phyloP scores from a whole-genome alignment of 2,329 filamentous ascomycete genomes.

The Trichoderma polysporum region DNA sequence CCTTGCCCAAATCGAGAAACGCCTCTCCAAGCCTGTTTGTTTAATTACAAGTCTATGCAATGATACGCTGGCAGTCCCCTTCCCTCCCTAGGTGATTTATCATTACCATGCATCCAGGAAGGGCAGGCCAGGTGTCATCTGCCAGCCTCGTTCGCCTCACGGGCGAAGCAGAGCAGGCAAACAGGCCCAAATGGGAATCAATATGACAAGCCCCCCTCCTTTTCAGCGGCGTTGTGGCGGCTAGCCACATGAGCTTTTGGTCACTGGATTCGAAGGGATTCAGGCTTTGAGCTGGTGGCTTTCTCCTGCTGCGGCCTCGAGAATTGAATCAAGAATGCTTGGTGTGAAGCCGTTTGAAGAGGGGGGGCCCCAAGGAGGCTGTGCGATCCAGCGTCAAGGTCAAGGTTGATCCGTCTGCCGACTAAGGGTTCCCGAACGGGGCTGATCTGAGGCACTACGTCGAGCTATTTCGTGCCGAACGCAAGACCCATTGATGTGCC shows the following conservation, averaged over 20 bases:
- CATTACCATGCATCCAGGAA: not conserved
- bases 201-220: constrained; percentile 14
- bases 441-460: constrained; percentile 17
- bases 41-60: not conserved
- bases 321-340: not conserved
- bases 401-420: constrained; percentile 1
- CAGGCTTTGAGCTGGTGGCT: not conserved
- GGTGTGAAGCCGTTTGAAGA: not conserved
- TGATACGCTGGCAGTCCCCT: not conserved
- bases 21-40: not conserved
- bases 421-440: constrained; percentile 13
- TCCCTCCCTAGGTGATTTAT: not conserved
- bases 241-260: constrained; percentile 28
- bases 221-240: constrained; percentile 21
- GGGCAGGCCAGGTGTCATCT: not conserved
- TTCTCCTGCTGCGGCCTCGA: not conserved
- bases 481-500: constrained; percentile 20
- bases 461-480: constrained; percentile 18
- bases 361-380: not conserved
- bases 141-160: not conserved
- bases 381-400: constrained; percentile 11
- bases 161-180: not conserved
- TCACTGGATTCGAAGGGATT: constrained; percentile 28
- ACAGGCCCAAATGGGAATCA: constrained; percentile 5
- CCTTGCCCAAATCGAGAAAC: not conserved